Evolutionary conservation across 1,284 basidiomycete species (phyloP).

Genomic region (Malassezia brasiliensis): DNA sequence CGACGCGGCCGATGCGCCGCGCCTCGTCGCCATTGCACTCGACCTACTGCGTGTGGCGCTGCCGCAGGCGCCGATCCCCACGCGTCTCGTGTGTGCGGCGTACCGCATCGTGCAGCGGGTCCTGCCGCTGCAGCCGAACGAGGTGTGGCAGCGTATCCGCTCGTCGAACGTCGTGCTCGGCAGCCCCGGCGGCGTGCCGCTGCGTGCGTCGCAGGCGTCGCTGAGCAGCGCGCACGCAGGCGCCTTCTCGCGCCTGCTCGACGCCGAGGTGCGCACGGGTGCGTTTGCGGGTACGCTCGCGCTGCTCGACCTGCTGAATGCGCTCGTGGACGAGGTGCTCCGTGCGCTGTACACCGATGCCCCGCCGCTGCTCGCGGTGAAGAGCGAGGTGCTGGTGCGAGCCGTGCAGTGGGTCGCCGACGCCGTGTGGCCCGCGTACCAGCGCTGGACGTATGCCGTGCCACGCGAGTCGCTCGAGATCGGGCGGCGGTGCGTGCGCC

Average conservation of each 20-base stretch:
- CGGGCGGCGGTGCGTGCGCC: conserved; percentile 57
- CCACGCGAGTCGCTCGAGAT: conserved; percentile 72
- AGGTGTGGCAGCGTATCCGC: conserved; percentile 74
- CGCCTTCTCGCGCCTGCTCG: conserved; percentile 56
- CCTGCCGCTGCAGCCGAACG: conserved; percentile 63
- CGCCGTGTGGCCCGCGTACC: conserved; percentile 73
- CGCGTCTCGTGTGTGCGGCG: conserved; percentile 65
- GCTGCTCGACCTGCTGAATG: conserved; percentile 64
- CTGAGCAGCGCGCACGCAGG: conserved; percentile 7
- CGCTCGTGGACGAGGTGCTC: conserved; percentile 64
- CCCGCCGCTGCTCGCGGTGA: conserved; percentile 57
- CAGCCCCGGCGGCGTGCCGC: conserved; percentile 32
- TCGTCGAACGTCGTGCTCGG: conserved; percentile 68
- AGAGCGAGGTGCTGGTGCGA: conserved; percentile 69
- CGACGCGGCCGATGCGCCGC: conserved; percentile 18
- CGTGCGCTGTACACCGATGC: conserved; percentile 55
- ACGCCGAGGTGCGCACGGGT: conserved; percentile 62
- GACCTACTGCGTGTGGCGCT: conserved; percentile 74
- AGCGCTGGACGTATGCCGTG: conserved; percentile 69
- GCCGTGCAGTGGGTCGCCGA: conserved; percentile 67
- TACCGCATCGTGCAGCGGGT: conserved; percentile 69
- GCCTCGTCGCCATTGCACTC: conserved; percentile 66
- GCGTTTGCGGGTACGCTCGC: conserved; percentile 69
- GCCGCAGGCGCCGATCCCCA: conserved; percentile 54
- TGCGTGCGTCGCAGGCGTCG: conserved; percentile 12